Evolutionary conservation across 73 alveolate genomes (phyloP).

Genomic region (Halteria grandinella): DNA sequence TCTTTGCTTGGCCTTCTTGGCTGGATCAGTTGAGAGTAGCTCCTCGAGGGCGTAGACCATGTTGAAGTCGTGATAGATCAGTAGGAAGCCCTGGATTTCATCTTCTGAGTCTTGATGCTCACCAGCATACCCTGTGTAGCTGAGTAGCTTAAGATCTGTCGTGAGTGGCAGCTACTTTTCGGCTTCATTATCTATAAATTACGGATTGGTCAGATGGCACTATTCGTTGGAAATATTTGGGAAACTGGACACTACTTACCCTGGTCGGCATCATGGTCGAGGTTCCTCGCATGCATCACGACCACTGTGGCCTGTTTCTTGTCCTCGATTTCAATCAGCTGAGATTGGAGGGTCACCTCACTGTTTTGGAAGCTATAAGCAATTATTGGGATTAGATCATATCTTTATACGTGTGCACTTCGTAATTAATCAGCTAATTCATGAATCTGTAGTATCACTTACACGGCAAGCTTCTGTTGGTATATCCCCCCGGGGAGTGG

Average conservation of each 20-base stretch:
- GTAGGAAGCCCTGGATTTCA: background rate
- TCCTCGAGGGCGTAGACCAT: conserved; percentile 9
- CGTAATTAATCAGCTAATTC: too few relatives aligned
- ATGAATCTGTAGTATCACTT: too few relatives aligned
- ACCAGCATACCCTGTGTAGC: conserved; percentile 37
- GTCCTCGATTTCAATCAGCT: conserved; percentile 6
- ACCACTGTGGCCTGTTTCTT: conserved; percentile 12
- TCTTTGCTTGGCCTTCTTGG: background rate
- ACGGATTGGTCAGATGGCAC: too few relatives aligned
- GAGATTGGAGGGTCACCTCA: too few relatives aligned
- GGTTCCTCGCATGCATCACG: background rate
- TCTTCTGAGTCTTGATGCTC: conserved; percentile 37
- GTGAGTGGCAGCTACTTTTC: conserved; percentile 22
- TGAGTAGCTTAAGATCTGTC: background rate
- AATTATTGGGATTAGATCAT: too few relatives aligned
- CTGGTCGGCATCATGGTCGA: conserved; percentile 13
- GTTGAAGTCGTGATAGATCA: conserved; percentile 7
- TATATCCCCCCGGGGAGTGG: too few relatives aligned
- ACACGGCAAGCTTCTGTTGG: too few relatives aligned
- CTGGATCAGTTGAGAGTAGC: background rate
- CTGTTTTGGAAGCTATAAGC: too few relatives aligned
- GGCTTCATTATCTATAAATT: conserved; percentile 24
- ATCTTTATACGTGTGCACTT: too few relatives aligned
- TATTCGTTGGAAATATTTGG: too few relatives aligned
- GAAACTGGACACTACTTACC: conserved; percentile 10